Base-by-base conservation (phyloP, 2,329 filamentous ascomycete genomes). In the Neoscytalidium dimidiatum region DNA sequence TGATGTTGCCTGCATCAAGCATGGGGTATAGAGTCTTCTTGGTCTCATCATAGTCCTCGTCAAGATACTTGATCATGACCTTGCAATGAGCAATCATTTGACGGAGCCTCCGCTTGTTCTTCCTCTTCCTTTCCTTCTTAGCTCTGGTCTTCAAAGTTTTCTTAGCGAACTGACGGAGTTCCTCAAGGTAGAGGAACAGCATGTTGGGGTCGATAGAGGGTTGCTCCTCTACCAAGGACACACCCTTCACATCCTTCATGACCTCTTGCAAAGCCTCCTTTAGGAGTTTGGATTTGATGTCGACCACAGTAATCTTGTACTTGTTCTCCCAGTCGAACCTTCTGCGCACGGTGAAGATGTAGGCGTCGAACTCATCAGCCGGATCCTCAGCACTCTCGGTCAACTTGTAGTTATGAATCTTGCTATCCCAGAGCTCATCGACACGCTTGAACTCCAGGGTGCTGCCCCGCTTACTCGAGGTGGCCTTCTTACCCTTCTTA, bases 251-350 rank as follows among this genome's bases (percentile, higher is more conserved):
- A 21, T 87, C 88, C 48, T 91, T 90, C 83, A 94, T 89, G 11
- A 94, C 84, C 46, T 88, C 87, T 57, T 85, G 83, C 0, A 94
- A 82, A 23, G 87, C 88, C 67, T 92, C 88, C 7, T 90, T 89
- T 3, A 97, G 82, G 17, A 87, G 79, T 70, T 92, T 92, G 74
- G 92, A 95, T 79, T 94, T 95, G 77, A 97, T 91, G 69, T 96
- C 92, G 56, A 97, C 87, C 14, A 89, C 79, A 0, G 92, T 88
- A 56, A 93, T 72, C 75, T 86, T 83, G 71, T 92, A 94, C 71
- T 92, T 92, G 67, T 92, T 92, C 70, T 95, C 91, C 86, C 87
- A 92, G 75, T 94, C 90, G 74, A 97, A 96, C 14, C 86, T 90
- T 63, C 93, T 86, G 17, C 92, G 87, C 17, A 97, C 90, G 26